A percentile compares a stretch with the other conserved stretches of the same genome.
Evolutionary conservation across 768 basidiomycete species (phyloP).

Genomic region (Hydnomerulius pinastri): DNA sequence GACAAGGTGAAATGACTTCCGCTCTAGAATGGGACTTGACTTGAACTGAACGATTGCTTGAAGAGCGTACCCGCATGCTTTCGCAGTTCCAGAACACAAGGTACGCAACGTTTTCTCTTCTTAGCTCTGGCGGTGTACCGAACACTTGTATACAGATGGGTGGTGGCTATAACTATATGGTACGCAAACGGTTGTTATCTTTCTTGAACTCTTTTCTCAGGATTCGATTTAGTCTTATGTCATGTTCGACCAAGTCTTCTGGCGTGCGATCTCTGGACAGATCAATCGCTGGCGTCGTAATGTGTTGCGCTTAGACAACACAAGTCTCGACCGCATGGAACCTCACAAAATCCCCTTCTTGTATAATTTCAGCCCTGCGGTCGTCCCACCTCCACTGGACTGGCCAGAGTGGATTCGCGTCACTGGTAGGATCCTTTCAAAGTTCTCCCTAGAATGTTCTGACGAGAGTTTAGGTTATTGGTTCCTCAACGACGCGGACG

Average conservation of each 20-base stretch:
- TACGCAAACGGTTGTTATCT: constrained; percentile 32
- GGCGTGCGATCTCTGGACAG: constrained; percentile 91
- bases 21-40: not conserved
- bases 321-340: constrained; percentile 93
- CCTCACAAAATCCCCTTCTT: constrained; percentile 97
- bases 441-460: constrained; percentile 4
- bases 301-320: constrained; percentile 70
- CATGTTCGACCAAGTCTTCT: constrained; percentile 98
- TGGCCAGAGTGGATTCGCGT: constrained; percentile 99
- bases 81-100: constrained; percentile 96
- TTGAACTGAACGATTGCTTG: constrained; percentile 5
- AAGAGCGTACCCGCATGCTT: constrained; percentile 95
- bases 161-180: constrained; percentile 98
- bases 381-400: constrained; percentile 92
- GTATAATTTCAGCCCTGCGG: constrained; percentile 92
- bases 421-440: constrained; percentile 55
- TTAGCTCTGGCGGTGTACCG: constrained; percentile 12
- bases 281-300: constrained; percentile 93
- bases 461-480: constrained; percentile 71
- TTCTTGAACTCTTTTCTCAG: constrained; percentile 2
- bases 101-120: constrained; percentile 36
- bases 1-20: constrained; percentile 59
- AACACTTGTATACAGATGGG: constrained; percentile 74
- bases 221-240: constrained; percentile 70
- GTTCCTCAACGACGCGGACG: constrained; percentile 94